Evolutionary conservation across 1,139 yeast genomes (phyloP).

Genomic region (Zygosaccharomyces sapae): DNA sequence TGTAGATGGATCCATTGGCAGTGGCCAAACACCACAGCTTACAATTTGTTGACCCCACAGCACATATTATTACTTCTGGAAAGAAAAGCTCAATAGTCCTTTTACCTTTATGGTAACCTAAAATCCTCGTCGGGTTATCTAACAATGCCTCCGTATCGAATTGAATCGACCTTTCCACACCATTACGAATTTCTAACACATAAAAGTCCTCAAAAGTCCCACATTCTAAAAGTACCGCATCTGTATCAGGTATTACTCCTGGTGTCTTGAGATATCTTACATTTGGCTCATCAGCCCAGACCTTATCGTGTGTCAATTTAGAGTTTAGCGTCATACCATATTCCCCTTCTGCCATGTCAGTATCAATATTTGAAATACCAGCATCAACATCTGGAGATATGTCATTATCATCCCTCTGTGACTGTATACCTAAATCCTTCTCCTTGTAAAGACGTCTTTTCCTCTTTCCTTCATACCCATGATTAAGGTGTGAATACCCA

Average conservation of each 20-base stretch:
- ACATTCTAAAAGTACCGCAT: constrained; percentile 30
- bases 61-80: constrained; percentile 45
- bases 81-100: constrained; percentile 46
- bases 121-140: constrained; percentile 49
- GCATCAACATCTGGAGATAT: constrained; percentile 34
- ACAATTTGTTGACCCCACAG: constrained; percentile 30
- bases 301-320: constrained; percentile 27
- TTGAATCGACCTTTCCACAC: constrained; percentile 37
- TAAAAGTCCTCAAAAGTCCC: constrained; percentile 28
- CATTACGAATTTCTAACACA: constrained; percentile 47
- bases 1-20: constrained; percentile 30
- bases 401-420: constrained; percentile 32
- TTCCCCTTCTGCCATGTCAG: constrained; percentile 34
- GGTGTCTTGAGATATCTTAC: constrained; percentile 27
- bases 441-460: constrained; percentile 34
- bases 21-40: constrained; percentile 34
- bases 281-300: constrained; percentile 33
- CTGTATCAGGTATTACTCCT: constrained; percentile 33
- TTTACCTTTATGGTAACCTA: constrained; percentile 43
- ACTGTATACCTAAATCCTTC: constrained; percentile 41
- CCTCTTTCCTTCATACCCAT: constrained; percentile 35
- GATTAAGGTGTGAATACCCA: constrained; percentile 40
- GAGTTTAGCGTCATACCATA: constrained; percentile 30
- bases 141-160: constrained; percentile 32
- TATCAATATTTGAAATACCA: constrained; percentile 11